A percentile compares a stretch with the other conserved stretches of the same genome.
Evolutionary conservation across 176 grass and related monocot genomes (phyloP).

Genomic region (Luzula sylvatica): DNA sequence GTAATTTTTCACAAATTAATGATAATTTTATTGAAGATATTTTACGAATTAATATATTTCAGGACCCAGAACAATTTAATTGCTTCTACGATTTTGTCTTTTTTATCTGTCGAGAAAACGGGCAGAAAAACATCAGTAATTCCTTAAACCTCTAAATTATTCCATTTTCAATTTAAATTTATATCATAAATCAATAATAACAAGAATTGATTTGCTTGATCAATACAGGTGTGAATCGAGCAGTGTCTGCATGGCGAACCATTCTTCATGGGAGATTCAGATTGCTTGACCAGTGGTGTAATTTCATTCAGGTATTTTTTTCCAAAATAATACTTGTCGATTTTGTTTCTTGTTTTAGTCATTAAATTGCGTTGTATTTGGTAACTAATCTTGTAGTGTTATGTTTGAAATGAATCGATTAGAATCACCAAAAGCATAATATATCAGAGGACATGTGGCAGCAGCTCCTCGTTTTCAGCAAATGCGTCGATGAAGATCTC

Average conservation of each 20-base stretch:
- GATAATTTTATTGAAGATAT: slow-evolving; percentile 16
- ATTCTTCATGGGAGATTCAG: slow-evolving; percentile 78
- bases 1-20: slow-evolving; percentile 15
- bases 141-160: slow-evolving; percentile 3
- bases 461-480: slow-evolving; percentile 81
- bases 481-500: slow-evolving; percentile 77
- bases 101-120: slow-evolving; percentile 85
- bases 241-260: slow-evolving; percentile 72
- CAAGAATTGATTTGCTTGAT: slow-evolving; percentile 10
- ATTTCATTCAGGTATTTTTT: slow-evolving; percentile 66
- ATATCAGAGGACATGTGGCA: slow-evolving; percentile 93
- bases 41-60: slow-evolving; percentile 18
- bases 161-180: slow-evolving; percentile 3
- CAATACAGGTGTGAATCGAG: slow-evolving; percentile 62
- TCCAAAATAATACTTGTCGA: slow-evolving; percentile 3
- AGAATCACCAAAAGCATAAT: slow-evolving; percentile 83
- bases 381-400: background rate
- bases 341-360: slow-evolving; percentile 14
- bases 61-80: slow-evolving; percentile 61
- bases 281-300: slow-evolving; percentile 75
- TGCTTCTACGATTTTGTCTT: slow-evolving; percentile 92
- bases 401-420: slow-evolving; percentile 13
- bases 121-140: slow-evolving; percentile 94
- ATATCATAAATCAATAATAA: background rate
- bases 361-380: slow-evolving; percentile 6